Evolutionary conservation across 805 yeast genomes (phyloP), one percentile per base, ranked within the genome.

Genomic region (Candida suzukii): DNA sequence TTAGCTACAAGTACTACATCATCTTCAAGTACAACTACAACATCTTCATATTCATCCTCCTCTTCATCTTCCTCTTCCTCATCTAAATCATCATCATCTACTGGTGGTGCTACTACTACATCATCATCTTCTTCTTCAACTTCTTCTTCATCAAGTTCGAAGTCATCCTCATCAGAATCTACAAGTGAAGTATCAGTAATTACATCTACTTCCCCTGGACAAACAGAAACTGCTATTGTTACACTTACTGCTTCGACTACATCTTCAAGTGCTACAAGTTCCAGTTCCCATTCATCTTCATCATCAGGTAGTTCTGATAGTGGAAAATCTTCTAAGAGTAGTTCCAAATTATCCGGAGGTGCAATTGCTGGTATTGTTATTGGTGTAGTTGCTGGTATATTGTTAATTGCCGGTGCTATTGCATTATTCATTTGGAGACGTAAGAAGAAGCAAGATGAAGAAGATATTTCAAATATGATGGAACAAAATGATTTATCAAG

Each of bases 311-410:
- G 40, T 13, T 36, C 45, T n/a, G 40, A 50, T 1, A 4, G 9
- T 18, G 28, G 14, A 28, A 20, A 17, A 13, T 18, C 33, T 26
- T 18, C 18, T 20, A 35, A n/a, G 38, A 32, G 13, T 30, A 39
- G 17, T 9, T 17, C 28, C 18, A 48, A 45, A 12, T 38, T 62
- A 26, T 48, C 57, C 18, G 53, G 51, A 19, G 67, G 67, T 33
- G 60, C 62, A 13, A 58, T 60, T 33, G 67, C 66, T 10, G 67
- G 67, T 32, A 57, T 61, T 16, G 66, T 56, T 10, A 47, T 62
- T 40, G 67, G 67, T 12, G 50, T 47, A 4, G 48, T 62, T 2
- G 38, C 49, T 22, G 67, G 66, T 20, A 38, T 45, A 3, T 22
- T 48, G 3, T 19, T 49, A 16, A 17, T 62, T 3, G 35, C 45